Percentiles rank a stretch among this genome's conserved stretches.
Conservation (phyloP, 768 basidiomycete species). For the Fomitopsis pulvina region DNA sequence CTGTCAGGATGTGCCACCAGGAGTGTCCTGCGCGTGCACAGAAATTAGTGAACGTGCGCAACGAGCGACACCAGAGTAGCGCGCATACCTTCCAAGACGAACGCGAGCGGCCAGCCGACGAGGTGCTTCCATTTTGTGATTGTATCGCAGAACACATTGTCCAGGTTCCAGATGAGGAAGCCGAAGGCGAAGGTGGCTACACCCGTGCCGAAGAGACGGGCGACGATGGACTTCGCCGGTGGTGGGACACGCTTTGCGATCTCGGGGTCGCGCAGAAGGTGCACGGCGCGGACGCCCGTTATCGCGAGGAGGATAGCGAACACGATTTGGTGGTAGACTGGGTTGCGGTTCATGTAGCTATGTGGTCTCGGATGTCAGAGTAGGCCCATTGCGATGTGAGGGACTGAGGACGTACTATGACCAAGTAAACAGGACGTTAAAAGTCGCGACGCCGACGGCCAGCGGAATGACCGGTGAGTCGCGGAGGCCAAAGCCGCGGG, state of each 20-base stretch:
- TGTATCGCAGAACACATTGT: slow-evolving; percentile 65
- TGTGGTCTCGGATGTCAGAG: not conserved
- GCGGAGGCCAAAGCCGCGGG: slow-evolving; percentile 42
- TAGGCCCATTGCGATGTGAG: not conserved
- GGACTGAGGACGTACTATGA: slow-evolving; percentile 56
- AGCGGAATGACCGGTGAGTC: slow-evolving; percentile 33
- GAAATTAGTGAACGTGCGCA: not conserved
- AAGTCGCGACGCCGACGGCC: slow-evolving; percentile 30
- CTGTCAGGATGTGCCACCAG: slow-evolving; percentile 72
- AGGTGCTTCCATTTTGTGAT: slow-evolving; percentile 49
- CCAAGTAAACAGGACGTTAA: slow-evolving; percentile 60
- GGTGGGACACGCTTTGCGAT: slow-evolving; percentile 34
- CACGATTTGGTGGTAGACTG: slow-evolving; percentile 73
- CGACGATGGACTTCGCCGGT: slow-evolving; percentile 34
- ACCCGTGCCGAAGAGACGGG: slow-evolving; percentile 45
- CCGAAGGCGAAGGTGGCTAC: slow-evolving; percentile 51
- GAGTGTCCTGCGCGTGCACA: slow-evolving; percentile 43
- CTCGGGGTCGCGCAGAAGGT: slow-evolving; percentile 44
- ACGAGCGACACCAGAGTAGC: not conserved
- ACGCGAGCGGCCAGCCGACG: slow-evolving; percentile 60
- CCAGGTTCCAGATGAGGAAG: slow-evolving; percentile 75
- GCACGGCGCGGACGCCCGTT: slow-evolving; percentile 39
- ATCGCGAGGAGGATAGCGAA: slow-evolving; percentile 55
- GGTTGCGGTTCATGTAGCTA: slow-evolving; percentile 65
- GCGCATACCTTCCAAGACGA: slow-evolving; percentile 52